Base-by-base conservation (phyloP, 345 rosid genomes). In the Acer negundo region DNA sequence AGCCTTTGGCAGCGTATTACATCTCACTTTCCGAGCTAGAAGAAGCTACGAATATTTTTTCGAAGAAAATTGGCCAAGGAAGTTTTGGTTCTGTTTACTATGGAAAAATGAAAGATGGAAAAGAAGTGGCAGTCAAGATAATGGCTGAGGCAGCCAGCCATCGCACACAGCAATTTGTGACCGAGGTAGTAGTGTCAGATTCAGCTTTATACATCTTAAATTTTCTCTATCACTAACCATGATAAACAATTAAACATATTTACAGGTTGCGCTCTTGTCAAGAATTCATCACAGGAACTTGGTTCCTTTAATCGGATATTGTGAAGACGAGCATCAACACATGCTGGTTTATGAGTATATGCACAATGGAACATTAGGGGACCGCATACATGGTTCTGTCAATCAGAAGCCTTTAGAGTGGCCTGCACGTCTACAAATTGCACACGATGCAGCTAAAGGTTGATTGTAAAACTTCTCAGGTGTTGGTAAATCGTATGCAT, bases 361-460 rank as follows among this genome's bases (percentile, higher is more conserved):
- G 99, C 98, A 94, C 88, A 94, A 97, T 69, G 99, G 99, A 82
- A 87, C 90, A 73, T 77, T 97, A 78, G 79, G 93, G 62, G 98
- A 94, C 80, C 95, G 90, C 80, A 86, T 97, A 69, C 89, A 93
- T 64, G 94, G 99, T 82, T 82, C 91, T 7, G 80, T 78, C 71
- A 86, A 82, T 82, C 85, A 82, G 83, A 87, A 88, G 84, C 86
- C 80, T 62, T 78, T 94, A 70, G 92, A 88, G 76, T 97, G 98
- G 98, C 79, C 81, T 44, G 62, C 89, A 77, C 93, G 99, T 77
- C 89, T 97, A 70, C 87, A 77, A 75, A 85, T 93, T 82, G 97
- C 99, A 44, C 89, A 88, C 70, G 99, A 97, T 70, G 94, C 99
- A 71, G 98, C 98, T 22, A 97, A 90, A 94, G 99, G 99, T 94